Conservation (phyloP, 148 eudicot genomes). For the Suaeda aralocaspica region DNA sequence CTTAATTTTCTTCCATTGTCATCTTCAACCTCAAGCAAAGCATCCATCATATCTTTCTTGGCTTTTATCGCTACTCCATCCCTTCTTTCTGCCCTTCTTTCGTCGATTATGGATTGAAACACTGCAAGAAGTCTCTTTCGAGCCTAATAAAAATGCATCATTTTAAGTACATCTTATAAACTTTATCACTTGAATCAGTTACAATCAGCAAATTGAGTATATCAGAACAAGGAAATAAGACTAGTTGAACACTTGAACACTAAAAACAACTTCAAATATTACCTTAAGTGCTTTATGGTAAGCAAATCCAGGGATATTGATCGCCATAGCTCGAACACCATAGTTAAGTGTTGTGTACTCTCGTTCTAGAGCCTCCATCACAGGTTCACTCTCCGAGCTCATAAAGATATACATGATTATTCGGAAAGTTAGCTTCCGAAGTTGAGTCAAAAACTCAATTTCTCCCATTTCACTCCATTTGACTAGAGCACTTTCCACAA, state of each 20-base stretch:
- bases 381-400: constrained; percentile 65
- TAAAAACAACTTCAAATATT: too few relatives aligned
- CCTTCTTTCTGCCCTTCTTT: constrained; percentile 39
- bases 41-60: constrained; percentile 86
- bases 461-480: constrained; percentile 71
- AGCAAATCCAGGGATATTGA: constrained; percentile 83
- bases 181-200: too few relatives aligned
- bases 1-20: constrained; percentile 64
- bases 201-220: too few relatives aligned
- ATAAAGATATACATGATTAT: constrained; percentile 76
- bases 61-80: constrained; percentile 22
- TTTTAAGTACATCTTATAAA: too few relatives aligned
- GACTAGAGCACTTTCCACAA: constrained; percentile 43
- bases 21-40: constrained; percentile 58
- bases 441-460: constrained; percentile 65
- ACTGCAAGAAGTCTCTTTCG: constrained; percentile 60
- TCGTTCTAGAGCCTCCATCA: constrained; percentile 61
- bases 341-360: constrained; percentile 63
- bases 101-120: constrained; percentile 52
- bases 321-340: constrained; percentile 80
- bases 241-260: too few relatives aligned
- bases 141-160: constrained; percentile 63
- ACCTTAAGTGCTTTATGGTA: constrained; percentile 81
- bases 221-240: too few relatives aligned
- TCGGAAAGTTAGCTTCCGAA: constrained; percentile 64